Evolutionary conservation across 2,329 filamentous ascomycete species (phyloP).

Genomic region (Aspergillus quadricinctus): DNA sequence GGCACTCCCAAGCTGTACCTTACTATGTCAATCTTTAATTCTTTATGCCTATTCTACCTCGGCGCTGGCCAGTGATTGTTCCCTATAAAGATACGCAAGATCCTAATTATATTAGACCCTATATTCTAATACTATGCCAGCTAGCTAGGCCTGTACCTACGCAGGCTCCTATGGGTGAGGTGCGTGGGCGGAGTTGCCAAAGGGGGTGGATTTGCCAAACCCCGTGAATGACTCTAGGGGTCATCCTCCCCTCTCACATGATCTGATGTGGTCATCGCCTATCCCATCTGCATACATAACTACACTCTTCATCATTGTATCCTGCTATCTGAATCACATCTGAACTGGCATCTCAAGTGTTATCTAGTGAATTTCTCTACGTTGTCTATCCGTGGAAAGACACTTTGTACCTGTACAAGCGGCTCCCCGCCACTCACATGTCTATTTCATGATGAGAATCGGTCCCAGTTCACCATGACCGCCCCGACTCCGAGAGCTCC

Average conservation of each 20-base stretch:
- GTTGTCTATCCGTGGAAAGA: background rate
- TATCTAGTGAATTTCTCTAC: background rate
- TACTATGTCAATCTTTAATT: too few species aligned
- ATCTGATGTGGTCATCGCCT: constrained; percentile 16
- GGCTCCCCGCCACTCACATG: background rate
- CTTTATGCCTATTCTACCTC: too few species aligned
- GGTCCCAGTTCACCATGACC: constrained; percentile 27
- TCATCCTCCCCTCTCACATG: constrained; percentile 26
- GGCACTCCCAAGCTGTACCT: too few species aligned
- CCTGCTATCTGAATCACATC: background rate
- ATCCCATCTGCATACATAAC: background rate
- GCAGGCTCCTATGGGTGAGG: too few species aligned
- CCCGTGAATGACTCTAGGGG: background rate
- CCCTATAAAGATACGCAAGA: too few species aligned
- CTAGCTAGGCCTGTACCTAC: too few species aligned
- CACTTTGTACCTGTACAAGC: background rate
- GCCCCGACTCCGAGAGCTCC: constrained; percentile 27
- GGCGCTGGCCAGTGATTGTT: too few species aligned
- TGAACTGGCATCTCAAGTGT: background rate
- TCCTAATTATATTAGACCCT: too few species aligned
- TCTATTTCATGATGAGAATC: constrained; percentile 11
- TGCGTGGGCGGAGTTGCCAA: too few species aligned
- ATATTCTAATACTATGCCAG: too few species aligned
- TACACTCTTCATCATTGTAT: background rate
- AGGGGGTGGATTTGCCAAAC: too few species aligned